Evolutionary conservation across 345 rosid genomes (phyloP), one percentile per base, ranked within the genome.

Genomic region (Aquilaria sinensis): DNA sequence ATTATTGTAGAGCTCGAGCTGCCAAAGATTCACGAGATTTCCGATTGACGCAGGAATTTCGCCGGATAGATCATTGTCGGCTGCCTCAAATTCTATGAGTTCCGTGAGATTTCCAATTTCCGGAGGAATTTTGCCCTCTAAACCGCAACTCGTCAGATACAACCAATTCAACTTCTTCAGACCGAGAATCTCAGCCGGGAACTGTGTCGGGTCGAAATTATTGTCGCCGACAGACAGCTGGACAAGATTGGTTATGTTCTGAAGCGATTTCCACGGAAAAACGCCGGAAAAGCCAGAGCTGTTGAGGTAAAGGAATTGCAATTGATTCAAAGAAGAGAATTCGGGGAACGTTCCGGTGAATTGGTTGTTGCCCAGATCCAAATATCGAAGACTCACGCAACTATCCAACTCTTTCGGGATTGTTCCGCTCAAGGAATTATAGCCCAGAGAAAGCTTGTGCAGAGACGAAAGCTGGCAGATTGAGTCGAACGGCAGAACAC

Each of bases 201-300:
- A 86, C 56, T 59, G 63, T n/a, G 80, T 61, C 16, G 58, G 56
- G 47, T 80, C 65, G 6, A 90, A 83, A 4, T 65, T 74, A 58
- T 90, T 83, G 51, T 93, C 98, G 0, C 97, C 97, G 4, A 82
- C 13, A 65, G 96, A 88, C 60, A 93, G 69, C 14, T 57, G 75
- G 58, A 77, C 64, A 34, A 93, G 84, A 14, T 69, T 54, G 3
- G 78, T 69, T 70, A 81, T 75, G 77, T 79, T 84, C 54, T 51
- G 68, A 0, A 90, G 72, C 5, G 96, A 88, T 2, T 70, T 68
- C 97, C 94, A 88, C 0, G 96, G 97, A 55, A 90, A 88, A n/a
- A 41, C 58, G 31, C 92, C 92, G 0, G 87, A 73, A 54, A 88
- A 77, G 1, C 87, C 88, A 34, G 86, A 88, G 49, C 12, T 72